Evolutionary conservation across 305 asterid species (phyloP), one percentile per base, ranked within the genome.

Genomic region (Fraxinus dipetala): DNA sequence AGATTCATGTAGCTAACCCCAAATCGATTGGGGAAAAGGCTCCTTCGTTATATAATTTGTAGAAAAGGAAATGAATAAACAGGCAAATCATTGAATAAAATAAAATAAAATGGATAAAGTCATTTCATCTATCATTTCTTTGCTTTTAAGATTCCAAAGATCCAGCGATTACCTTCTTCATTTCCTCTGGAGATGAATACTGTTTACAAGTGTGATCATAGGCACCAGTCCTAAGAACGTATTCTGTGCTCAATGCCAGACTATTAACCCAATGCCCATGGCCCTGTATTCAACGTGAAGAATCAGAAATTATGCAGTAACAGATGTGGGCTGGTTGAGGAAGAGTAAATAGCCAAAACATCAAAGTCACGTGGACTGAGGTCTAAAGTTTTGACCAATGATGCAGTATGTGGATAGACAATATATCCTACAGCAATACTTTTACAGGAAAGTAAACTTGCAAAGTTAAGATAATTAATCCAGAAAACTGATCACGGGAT

Each of bases 251-350:
- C 90, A 94, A 85, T 73, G 99, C 98, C 85, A 96, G 87, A 16
- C 98, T 91, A 90, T 96, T 96, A 76, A 96, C 97, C 98, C 99
- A 96, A 88, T 96, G 98, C 70, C 95, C 98, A 72, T 96, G 99
- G 76, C 99, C 99, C 98, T 94, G 78, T 86, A 87, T 83, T 24
- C 48, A 40, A 83, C 43, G 59, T 40, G 48, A 82, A 81, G 14
- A 70, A 54, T 59, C 54, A 74, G 36, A 79, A 35, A 28, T 30
- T 20, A 65, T 56, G 75, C 51, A 82, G 51, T n/a, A 73, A 82
- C 76, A 79, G 38, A 79, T 69, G 16, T 1, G 43, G 72, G 54
- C 43, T 35, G 75, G 38, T 51, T n/a, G 81, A 48, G 72, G 69
- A 74, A 56, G 43, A 77, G 56, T 78, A 34, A 78, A 51, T 43